Evolutionary conservation across 139 green algal genomes (phyloP).

Genomic region (Chloropicon primus): DNA sequence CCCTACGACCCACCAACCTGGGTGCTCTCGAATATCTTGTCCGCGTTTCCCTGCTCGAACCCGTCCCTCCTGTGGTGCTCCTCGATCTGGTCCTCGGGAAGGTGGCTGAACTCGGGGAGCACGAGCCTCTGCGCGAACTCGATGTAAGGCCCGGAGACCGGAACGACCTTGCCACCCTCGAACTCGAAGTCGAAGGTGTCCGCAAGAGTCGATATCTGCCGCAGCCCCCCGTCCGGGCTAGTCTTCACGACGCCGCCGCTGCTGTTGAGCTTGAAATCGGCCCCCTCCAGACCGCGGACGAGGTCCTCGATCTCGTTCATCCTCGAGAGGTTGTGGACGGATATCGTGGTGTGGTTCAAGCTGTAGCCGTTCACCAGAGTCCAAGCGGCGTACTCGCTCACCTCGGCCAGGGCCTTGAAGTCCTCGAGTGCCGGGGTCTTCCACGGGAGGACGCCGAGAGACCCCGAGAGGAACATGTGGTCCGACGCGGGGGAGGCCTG

Average conservation of each 20-base stretch:
- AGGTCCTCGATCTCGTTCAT: conserved; percentile 26
- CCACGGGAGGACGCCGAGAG: conserved; percentile 29
- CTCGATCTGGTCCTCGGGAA: conserved; percentile 11
- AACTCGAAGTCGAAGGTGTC: conserved; percentile 44
- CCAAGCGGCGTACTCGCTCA: conserved; percentile 60
- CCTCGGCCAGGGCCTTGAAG: conserved; percentile 24
- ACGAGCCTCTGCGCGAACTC: conserved; percentile 60
- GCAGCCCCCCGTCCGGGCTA: conserved; percentile 47
- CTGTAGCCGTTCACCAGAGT: conserved; percentile 60
- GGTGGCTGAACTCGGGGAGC: conserved; percentile 35
- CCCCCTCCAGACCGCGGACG: conserved; percentile 21
- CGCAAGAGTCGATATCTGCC: conserved; percentile 56
- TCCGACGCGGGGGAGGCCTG: neutral
- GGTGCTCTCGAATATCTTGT: conserved; percentile 71
- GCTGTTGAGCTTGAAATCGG: conserved; percentile 44
- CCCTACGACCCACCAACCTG: conserved; percentile 9
- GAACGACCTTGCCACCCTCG: conserved; percentile 18
- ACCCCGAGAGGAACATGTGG: neutral
- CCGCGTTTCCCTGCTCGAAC: conserved; percentile 64
- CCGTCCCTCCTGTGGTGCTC: conserved; percentile 62
- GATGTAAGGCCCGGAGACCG: conserved; percentile 42
- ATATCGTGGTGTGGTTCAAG: conserved; percentile 69
- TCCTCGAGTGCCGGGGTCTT: conserved; percentile 22
- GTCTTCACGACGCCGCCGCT: conserved; percentile 45
- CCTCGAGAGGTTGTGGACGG: conserved; percentile 43